Evolutionary conservation across 2,329 filamentous ascomycete species (phyloP).

Genomic region (Aspergillus fumigatiaffinis): DNA sequence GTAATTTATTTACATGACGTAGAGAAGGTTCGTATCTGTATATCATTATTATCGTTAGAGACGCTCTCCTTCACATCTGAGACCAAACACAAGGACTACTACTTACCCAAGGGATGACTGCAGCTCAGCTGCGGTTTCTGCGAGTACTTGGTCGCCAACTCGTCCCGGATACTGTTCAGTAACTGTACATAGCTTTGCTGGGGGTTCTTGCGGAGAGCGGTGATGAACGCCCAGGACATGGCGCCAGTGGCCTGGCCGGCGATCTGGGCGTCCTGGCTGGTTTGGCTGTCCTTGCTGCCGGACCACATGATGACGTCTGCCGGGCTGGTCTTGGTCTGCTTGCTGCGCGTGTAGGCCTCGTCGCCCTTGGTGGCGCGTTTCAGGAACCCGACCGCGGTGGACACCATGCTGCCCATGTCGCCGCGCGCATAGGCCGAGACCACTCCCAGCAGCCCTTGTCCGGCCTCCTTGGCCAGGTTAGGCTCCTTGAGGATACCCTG

Average conservation of each 20-base stretch:
- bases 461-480: slow-evolving; percentile 64
- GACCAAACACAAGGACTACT: background rate
- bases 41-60: slow-evolving; percentile 14
- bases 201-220: slow-evolving; percentile 82
- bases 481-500: slow-evolving; percentile 66
- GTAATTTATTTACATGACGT: slow-evolving; percentile 57
- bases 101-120: slow-evolving; percentile 89
- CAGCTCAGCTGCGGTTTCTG: slow-evolving; percentile 96
- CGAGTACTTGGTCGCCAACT: slow-evolving; percentile 78
- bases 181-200: slow-evolving; percentile 95
- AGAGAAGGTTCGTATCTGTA: slow-evolving; percentile 64
- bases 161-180: slow-evolving; percentile 89
- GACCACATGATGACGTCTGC: slow-evolving; percentile 99
- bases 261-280: slow-evolving; percentile 88
- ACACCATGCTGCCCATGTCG: slow-evolving; percentile 77
- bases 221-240: slow-evolving; percentile 98
- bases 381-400: slow-evolving; percentile 74
- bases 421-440: slow-evolving; percentile 77
- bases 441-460: slow-evolving; percentile 60
- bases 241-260: slow-evolving; percentile 86
- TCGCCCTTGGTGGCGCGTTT: slow-evolving; percentile 83
- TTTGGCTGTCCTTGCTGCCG: slow-evolving; percentile 93
- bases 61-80: slow-evolving; percentile 1
- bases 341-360: slow-evolving; percentile 71
- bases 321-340: slow-evolving; percentile 85